Evolutionary conservation across 2,329 filamentous ascomycete species (phyloP).

Genomic region (Dothistroma septosporum): DNA sequence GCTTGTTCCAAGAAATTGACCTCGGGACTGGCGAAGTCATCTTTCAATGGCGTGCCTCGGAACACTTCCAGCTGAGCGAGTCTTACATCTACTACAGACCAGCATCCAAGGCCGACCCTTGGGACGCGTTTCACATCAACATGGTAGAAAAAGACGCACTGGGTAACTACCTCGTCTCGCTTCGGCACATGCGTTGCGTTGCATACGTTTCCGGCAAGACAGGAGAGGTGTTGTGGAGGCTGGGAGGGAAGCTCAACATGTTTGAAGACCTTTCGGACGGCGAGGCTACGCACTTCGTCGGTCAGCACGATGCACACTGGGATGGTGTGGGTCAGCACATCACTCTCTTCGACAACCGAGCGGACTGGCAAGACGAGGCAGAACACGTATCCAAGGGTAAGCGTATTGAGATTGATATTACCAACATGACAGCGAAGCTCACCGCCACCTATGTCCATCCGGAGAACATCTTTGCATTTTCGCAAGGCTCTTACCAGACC

Average conservation of each 20-base stretch:
- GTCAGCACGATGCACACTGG: constrained; percentile 51
- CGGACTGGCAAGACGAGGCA: constrained; percentile 28
- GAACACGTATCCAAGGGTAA: constrained; percentile 22
- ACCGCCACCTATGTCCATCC: constrained; percentile 26
- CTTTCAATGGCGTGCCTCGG: constrained; percentile 56
- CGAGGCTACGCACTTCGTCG: constrained; percentile 38
- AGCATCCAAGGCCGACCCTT: constrained; percentile 43
- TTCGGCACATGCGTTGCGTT: constrained; percentile 48
- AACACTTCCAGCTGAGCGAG: constrained; percentile 49
- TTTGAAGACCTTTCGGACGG: constrained; percentile 28
- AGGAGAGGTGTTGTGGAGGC: constrained; percentile 50
- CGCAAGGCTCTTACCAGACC: constrained; percentile 51
- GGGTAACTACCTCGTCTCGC: constrained; percentile 54
- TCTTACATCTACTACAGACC: constrained; percentile 33
- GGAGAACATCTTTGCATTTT: constrained; percentile 41
- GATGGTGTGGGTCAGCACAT: constrained; percentile 36
- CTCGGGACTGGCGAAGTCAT: constrained; percentile 51
- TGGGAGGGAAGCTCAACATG: constrained; percentile 35
- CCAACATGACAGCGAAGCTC: constrained; percentile 27
- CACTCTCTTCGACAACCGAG: constrained; percentile 24
- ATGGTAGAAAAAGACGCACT: constrained; percentile 49
- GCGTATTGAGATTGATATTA: constrained; percentile 22
- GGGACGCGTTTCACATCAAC: constrained; percentile 56
- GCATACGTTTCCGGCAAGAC: constrained; percentile 38
- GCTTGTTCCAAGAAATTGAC: constrained; percentile 39